These are phyloP conservation scores for Saccharum hybrid DNA, from an alignment of 202 grass and related monocot genomes.

Conservation along the genomic window DNA sequence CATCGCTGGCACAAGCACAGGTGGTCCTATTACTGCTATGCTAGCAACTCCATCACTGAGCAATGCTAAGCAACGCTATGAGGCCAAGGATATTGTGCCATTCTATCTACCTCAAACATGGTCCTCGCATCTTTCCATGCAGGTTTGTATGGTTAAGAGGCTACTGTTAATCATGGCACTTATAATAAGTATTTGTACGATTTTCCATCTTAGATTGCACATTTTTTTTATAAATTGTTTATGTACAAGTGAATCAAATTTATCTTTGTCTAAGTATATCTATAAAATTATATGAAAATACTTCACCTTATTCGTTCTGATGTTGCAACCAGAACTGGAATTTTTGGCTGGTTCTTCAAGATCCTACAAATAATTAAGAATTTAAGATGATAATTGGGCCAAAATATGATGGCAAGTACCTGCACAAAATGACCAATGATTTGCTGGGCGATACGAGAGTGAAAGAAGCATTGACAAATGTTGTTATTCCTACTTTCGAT, in stretches of 20 bases:
- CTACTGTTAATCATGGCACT: background rate
- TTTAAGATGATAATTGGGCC: constrained; percentile 41
- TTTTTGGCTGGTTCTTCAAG: constrained; percentile 43
- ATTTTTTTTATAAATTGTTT: background rate
- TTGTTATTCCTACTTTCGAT: constrained; percentile 62
- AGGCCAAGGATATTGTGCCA: constrained; percentile 46
- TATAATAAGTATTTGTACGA: background rate
- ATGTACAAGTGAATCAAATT: background rate
- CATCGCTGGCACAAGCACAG: constrained; percentile 56
- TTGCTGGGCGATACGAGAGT: constrained; percentile 36
- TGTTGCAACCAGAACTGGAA: constrained; percentile 34
- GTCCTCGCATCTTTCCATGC: constrained; percentile 57
- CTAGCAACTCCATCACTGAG: constrained; percentile 42
- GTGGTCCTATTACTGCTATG: constrained; percentile 59
- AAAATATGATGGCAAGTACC: constrained; percentile 62
- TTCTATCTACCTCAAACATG: constrained; percentile 56
- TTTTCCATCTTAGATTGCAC: constrained; percentile 4
- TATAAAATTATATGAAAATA: background rate
- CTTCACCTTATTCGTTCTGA: background rate
- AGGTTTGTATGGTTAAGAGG: constrained; percentile 10
- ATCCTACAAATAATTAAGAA: constrained; percentile 5
- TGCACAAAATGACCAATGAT: constrained; percentile 42
- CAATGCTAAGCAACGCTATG: constrained; percentile 23
- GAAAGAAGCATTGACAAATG: constrained; percentile 51
- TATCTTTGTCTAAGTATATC: background rate